A percentile compares a stretch with the other conserved stretches of the same genome.
These are phyloP conservation scores for Aspergillus pseudoviridinutans DNA, from an alignment of 2,329 filamentous ascomycete genomes.

Conservation along the genomic window DNA sequence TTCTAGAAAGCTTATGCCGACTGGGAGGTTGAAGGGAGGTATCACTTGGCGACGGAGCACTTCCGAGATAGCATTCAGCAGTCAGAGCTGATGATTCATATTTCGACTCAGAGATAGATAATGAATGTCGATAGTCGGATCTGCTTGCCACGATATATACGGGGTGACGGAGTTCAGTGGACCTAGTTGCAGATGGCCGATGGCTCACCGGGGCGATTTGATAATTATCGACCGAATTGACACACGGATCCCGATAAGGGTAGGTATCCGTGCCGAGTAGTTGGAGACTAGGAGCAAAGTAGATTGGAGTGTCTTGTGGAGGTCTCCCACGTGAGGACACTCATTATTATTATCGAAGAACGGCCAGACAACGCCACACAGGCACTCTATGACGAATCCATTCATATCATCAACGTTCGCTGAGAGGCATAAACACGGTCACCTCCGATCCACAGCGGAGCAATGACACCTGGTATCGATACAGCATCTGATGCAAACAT, in stretches of 20 bases:
- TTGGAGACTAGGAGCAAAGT: neutral
- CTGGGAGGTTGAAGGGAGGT: neutral
- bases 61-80: neutral
- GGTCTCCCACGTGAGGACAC: neutral
- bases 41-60: neutral
- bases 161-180: no score
- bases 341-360: no score
- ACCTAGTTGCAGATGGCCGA: no score
- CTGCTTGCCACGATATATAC: neutral
- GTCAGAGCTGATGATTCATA: neutral
- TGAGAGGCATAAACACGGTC: neutral
- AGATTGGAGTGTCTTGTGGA: neutral
- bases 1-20: neutral
- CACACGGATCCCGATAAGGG: neutral
- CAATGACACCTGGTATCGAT: neutral
- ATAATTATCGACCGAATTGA: neutral
- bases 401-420: neutral
- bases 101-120: neutral
- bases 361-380: no score
- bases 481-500: neutral
- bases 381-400: neutral
- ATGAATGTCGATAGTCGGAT: neutral
- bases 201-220: no score
- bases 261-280: no score
- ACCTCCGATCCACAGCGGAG: neutral